These are phyloP conservation scores for Leccinum variicolor DNA, from an alignment of 768 basidiomycete genomes.

Conservation along the genomic window DNA sequence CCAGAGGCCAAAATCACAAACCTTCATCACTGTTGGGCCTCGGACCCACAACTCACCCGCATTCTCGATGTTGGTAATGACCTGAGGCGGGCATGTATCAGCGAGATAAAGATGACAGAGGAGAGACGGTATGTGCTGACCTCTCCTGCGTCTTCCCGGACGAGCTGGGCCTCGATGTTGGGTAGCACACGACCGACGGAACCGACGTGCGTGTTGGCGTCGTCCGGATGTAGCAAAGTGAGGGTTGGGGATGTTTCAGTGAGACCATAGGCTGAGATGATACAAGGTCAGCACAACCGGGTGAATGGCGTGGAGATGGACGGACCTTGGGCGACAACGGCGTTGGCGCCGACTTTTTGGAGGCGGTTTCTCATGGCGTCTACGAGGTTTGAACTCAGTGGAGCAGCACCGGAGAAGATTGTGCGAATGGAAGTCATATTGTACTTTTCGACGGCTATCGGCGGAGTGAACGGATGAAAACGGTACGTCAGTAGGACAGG, in stretches of 20 bases:
- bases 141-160: slow-evolving; percentile 59
- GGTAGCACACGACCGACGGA: slow-evolving; percentile 69
- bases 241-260: slow-evolving; percentile 81
- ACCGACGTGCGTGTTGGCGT: slow-evolving; percentile 51
- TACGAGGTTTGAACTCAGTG: slow-evolving; percentile 63
- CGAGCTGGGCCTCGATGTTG: slow-evolving; percentile 71
- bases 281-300: background rate
- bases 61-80: slow-evolving; percentile 33
- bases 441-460: slow-evolving; percentile 58
- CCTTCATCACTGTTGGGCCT: slow-evolving; percentile 81
- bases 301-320: background rate
- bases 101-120: background rate
- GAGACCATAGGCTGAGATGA: slow-evolving; percentile 60
- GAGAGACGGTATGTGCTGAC: slow-evolving; percentile 1
- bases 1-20: slow-evolving; percentile 22
- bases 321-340: slow-evolving; percentile 52
- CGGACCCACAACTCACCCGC: slow-evolving; percentile 81
- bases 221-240: slow-evolving; percentile 47
- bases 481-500: background rate
- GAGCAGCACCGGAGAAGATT: slow-evolving; percentile 77
- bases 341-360: slow-evolving; percentile 38
- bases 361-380: slow-evolving; percentile 41
- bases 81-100: slow-evolving; percentile 10
- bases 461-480: background rate
- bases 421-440: slow-evolving; percentile 57